Base-by-base conservation (phyloP, 805 yeast species). In the Dipodascus albidus region DNA sequence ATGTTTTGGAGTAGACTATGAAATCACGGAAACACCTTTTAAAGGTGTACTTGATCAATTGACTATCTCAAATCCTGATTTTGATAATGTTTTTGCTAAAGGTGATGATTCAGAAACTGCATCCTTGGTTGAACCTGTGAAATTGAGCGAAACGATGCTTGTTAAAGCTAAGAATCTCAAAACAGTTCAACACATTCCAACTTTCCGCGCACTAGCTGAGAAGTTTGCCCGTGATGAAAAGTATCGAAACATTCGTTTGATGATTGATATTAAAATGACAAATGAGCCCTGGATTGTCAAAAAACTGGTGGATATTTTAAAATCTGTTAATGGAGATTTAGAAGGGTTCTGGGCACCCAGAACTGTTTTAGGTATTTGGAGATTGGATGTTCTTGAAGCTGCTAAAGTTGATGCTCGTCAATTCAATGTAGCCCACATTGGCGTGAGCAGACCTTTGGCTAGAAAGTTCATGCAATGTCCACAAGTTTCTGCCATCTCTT, bases 401-500 rank as follows among this genome's bases (percentile, higher is more conserved):
- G 69, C 71, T 19, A 66, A 65, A 31, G 63, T 72, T 2, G 70
- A 69, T 2, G 60, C 72, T 1, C 66, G 79, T 11, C 55, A 56
- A 21, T 52, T 70, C 4, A 64, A 67, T 1, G 66, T 69, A 14
- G 55, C 66, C 24, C 68, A 65, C 53, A 68, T 69, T 50, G 76
- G 75, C 48, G 70, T 76, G 23, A 58, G 66, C 47, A 57, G 68
- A 48, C 57, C 73, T 17, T 59, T 67, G 42, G 68, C 72, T 6
- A 59, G 68, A 50, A 55, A 51, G 52, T 67, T 71, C 54, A 58
- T 71, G 58, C 58, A 63, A 19, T 78, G 78, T 59, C 73, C 72
- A 60, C 80, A 78, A 65, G 72, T 82, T 52, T 71, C 73, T 24
- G 85, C 82, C 31, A 76, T 83, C 47, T 82, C 88, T 51, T 67